A percentile compares a stretch with the other conserved stretches of the same genome.
phyloP scores from a whole-genome alignment of 257 asterid species.

The Agastache rugosa region DNA sequence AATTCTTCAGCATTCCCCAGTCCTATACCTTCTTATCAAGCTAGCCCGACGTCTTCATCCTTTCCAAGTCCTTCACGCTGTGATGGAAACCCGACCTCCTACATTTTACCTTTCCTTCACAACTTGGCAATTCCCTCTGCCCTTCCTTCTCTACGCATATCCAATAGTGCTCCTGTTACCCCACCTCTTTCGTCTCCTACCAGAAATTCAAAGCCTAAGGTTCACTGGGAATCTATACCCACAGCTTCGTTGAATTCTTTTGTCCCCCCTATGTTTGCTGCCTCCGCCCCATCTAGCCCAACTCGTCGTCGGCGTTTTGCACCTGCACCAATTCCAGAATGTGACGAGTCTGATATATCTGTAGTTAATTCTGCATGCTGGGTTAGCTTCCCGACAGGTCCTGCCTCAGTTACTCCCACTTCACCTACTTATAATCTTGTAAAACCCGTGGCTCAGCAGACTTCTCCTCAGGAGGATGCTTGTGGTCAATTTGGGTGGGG shows the following conservation, averaged over 20 bases:
- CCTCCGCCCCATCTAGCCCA: constrained; percentile 92
- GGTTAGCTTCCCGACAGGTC: constrained; percentile 54
- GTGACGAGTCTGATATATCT: constrained; percentile 62
- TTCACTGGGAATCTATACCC: constrained; percentile 63
- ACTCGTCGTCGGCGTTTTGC: constrained; percentile 55
- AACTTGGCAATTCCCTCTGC: constrained; percentile 49
- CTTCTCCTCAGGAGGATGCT: constrained; percentile 41
- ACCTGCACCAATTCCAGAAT: constrained; percentile 80
- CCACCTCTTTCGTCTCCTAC: constrained; percentile 93
- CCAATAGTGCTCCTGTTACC: constrained; percentile 88
- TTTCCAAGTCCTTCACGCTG: constrained; percentile 76
- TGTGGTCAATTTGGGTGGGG: constrained; percentile 57
- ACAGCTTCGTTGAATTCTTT: constrained; percentile 50
- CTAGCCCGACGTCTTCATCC: constrained; percentile 73
- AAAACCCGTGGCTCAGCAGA: constrained; percentile 52
- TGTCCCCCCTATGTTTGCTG: constrained; percentile 61
- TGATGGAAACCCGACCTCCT: constrained; percentile 56
- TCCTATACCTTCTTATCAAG: constrained; percentile 78
- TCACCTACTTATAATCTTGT: constrained; percentile 74
- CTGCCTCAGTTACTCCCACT: constrained; percentile 49
- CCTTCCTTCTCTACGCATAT: constrained; percentile 71
- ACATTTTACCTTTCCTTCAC: constrained; percentile 58
- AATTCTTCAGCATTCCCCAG: constrained; percentile 69
- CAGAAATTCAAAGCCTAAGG: constrained; percentile 64
- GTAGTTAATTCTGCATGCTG: constrained; percentile 49